phyloP scores from a whole-genome alignment of 1,139 yeast genomes.

The Yamadazyma conglobata region DNA sequence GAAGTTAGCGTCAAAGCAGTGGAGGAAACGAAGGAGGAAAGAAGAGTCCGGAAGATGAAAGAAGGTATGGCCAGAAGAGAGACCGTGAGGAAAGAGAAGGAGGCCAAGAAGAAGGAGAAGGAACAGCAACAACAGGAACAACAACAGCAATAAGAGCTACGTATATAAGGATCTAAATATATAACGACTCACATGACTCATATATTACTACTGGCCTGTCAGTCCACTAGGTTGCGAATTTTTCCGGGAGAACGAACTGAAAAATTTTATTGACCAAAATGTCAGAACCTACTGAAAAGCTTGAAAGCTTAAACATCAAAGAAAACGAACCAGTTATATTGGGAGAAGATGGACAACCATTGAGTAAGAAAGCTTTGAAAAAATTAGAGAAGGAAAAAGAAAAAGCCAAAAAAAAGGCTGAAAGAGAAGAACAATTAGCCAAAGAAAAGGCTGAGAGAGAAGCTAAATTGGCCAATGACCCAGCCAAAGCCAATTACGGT shows the following conservation, averaged over 20 bases:
- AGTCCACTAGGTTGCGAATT: no score
- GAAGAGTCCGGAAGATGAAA: slow-evolving; percentile 53
- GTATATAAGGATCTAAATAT: no score
- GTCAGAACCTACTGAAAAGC: slow-evolving; percentile 29
- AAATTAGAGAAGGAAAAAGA: slow-evolving; percentile 91
- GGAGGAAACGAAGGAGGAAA: slow-evolving; percentile 47
- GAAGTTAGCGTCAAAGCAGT: slow-evolving; percentile 1
- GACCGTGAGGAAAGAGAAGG: slow-evolving; percentile 23
- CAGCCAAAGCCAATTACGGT: slow-evolving; percentile 87
- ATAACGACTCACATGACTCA: no score
- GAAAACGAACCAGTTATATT: slow-evolving; percentile 32
- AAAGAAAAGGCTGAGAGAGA: slow-evolving; percentile 84
- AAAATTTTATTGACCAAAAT: slow-evolving; percentile 5
- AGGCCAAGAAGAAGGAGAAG: slow-evolving; percentile 13
- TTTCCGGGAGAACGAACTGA: no score
- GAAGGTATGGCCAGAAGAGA: slow-evolving; percentile 60
- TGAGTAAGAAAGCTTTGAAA: slow-evolving; percentile 92
- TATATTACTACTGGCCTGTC: no score
- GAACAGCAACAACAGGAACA: no score
- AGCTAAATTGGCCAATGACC: slow-evolving; percentile 65
- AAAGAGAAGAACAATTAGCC: slow-evolving; percentile 85
- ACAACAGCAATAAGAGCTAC: no score
- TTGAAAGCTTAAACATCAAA: slow-evolving; percentile 30
- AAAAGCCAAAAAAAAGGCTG: slow-evolving; percentile 90
- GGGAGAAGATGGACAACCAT: slow-evolving; percentile 88